A percentile compares a stretch with the other conserved stretches of the same genome.
Conservation (phyloP, 352 stramenopile species). For the Phytophthora litchii region DNA sequence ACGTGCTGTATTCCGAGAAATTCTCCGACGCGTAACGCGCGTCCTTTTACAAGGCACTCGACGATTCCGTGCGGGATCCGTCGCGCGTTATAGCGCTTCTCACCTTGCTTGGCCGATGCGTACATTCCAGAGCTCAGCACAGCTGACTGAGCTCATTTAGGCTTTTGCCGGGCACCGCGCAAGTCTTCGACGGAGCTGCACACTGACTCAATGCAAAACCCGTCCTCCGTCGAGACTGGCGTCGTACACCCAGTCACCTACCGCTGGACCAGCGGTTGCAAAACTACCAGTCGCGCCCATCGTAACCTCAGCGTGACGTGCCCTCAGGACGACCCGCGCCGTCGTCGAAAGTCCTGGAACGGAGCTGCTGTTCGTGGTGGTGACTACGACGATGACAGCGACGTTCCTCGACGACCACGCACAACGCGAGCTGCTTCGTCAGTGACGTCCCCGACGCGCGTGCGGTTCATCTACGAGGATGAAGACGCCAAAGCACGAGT, state of each 20-base stretch:
- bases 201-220: slow-evolving; percentile 18
- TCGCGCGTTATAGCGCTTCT: slow-evolving; percentile 24
- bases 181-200: slow-evolving; percentile 14
- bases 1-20: slow-evolving; percentile 30
- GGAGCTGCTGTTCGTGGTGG: slow-evolving; percentile 4
- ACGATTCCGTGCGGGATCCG: slow-evolving; percentile 17
- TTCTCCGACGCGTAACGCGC: slow-evolving; percentile 32
- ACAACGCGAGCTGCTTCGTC: slow-evolving; percentile 8
- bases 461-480: slow-evolving; percentile 48
- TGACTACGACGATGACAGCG: slow-evolving; percentile 8
- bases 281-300: slow-evolving; percentile 7
- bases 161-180: slow-evolving; percentile 32
- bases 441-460: slow-evolving; percentile 25
- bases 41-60: slow-evolving; percentile 29
- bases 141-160: slow-evolving; percentile 23
- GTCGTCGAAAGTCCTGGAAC: slow-evolving; percentile 33
- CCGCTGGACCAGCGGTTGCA: slow-evolving; percentile 29
- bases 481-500: slow-evolving; percentile 43
- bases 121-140: slow-evolving; percentile 5
- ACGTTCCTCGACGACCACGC: slow-evolving; percentile 10
- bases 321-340: slow-evolving; percentile 14
- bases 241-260: slow-evolving; percentile 28
- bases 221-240: slow-evolving; percentile 13
- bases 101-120: slow-evolving; percentile 20
- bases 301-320: slow-evolving; percentile 31